A percentile compares a stretch with the other conserved stretches of the same genome.
These are phyloP conservation scores for Datura wrightii DNA, from an alignment of 257 asterid genomes.

Conservation along the genomic window DNA sequence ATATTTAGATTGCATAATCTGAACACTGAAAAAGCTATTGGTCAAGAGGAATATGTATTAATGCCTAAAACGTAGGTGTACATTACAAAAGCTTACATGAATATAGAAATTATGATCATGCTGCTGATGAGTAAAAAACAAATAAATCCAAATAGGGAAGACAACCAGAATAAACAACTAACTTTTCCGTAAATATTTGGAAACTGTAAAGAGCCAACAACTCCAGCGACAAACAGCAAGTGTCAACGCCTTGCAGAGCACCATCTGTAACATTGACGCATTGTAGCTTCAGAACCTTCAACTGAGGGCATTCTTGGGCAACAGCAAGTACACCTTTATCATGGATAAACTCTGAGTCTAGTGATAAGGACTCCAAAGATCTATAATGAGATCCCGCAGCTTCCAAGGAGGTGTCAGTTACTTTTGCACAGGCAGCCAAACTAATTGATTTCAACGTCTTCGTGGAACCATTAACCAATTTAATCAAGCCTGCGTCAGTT, in stretches of 20 bases:
- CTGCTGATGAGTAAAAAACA: neutral
- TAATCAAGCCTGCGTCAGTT: conserved; percentile 75
- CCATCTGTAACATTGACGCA: conserved; percentile 72
- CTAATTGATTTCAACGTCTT: conserved; percentile 77
- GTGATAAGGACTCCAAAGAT: conserved; percentile 70
- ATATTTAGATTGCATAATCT: neutral
- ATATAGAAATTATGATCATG: neutral
- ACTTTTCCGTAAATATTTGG: conserved; percentile 91
- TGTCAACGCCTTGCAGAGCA: conserved; percentile 73
- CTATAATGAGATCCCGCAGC: conserved; percentile 82
- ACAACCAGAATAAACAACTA: conserved; percentile 30
- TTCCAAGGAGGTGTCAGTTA: conserved; percentile 76
- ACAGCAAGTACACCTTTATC: conserved; percentile 77
- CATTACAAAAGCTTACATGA: conserved; percentile 25
- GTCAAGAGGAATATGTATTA: no score
- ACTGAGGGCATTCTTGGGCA: conserved; percentile 67
- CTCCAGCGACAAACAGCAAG: conserved; percentile 69
- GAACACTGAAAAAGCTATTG: neutral
- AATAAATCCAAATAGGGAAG: conserved; percentile 26
- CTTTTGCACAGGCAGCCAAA: conserved; percentile 79
- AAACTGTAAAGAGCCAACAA: conserved; percentile 73
- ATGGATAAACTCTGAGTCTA: conserved; percentile 75
- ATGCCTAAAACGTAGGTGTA: neutral
- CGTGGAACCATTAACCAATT: conserved; percentile 69
- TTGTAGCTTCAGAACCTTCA: conserved; percentile 78